A percentile compares a stretch with the other conserved stretches of the same genome.
Conservation (phyloP, 2,329 filamentous ascomycete genomes). For the Malbranchea zuffiana region DNA sequence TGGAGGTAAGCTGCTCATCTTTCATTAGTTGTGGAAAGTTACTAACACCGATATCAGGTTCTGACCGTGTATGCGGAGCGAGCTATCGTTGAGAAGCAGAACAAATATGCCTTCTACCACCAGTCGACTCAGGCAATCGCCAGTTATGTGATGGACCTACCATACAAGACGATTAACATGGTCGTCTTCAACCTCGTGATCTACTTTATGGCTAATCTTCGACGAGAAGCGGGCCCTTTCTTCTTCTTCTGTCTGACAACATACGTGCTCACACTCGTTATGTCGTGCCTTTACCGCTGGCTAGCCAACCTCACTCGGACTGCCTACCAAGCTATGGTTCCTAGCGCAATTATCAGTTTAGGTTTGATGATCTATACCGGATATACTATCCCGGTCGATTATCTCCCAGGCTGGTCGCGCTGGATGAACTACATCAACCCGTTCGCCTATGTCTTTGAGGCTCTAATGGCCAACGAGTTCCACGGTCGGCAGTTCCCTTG, state of each 20-base stretch:
- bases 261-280: slow-evolving; percentile 59
- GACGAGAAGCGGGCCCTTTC: slow-evolving; percentile 61
- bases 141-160: slow-evolving; percentile 76
- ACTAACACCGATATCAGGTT: slow-evolving; percentile 45
- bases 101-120: slow-evolving; percentile 77
- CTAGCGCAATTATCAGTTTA: slow-evolving; percentile 41
- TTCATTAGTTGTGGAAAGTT: slow-evolving; percentile 18
- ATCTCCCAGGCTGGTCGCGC: slow-evolving; percentile 73
- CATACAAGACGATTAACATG: slow-evolving; percentile 66
- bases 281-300: slow-evolving; percentile 78
- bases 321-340: slow-evolving; percentile 57
- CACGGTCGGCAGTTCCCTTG: slow-evolving; percentile 49
- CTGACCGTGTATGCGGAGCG: slow-evolving; percentile 78
- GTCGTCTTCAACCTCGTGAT: slow-evolving; percentile 67
- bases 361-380: slow-evolving; percentile 40
- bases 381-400: slow-evolving; percentile 31
- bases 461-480: slow-evolving; percentile 76
- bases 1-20: slow-evolving; percentile 48
- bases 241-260: slow-evolving; percentile 76
- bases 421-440: slow-evolving; percentile 78
- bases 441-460: slow-evolving; percentile 68
- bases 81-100: slow-evolving; percentile 83
- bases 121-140: slow-evolving; percentile 75
- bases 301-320: slow-evolving; percentile 67
- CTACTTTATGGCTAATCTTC: slow-evolving; percentile 79